Evolutionary conservation across 2,329 filamentous ascomycete species (phyloP).

Genomic region (Epichloe elymi): DNA sequence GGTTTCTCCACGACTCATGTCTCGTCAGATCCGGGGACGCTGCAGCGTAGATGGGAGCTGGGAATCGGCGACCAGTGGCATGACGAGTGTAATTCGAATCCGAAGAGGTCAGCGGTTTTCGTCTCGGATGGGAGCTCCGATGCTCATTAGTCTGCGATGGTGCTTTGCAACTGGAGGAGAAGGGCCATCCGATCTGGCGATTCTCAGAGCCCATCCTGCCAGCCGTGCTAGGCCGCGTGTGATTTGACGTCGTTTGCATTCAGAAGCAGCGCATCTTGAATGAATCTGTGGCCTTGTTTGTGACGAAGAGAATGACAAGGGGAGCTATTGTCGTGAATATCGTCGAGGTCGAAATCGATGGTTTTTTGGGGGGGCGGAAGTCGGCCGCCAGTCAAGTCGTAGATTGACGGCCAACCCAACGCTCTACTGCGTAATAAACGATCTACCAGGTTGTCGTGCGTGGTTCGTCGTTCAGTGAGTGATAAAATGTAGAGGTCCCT

Average conservation of each 20-base stretch:
- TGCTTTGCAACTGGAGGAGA: neutral
- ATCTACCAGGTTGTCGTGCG: too few relatives aligned
- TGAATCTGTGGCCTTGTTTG: neutral
- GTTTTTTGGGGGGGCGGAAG: too few relatives aligned
- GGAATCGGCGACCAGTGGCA: neutral
- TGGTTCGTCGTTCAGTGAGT: neutral
- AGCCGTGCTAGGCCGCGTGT: conserved; percentile 7
- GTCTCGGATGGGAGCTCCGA: neutral
- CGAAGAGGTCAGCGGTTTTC: neutral
- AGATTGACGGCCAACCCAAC: too few relatives aligned
- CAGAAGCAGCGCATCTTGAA: conserved; percentile 13
- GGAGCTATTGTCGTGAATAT: neutral
- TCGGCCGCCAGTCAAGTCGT: too few relatives aligned
- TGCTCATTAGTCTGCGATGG: neutral
- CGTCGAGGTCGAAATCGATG: neutral
- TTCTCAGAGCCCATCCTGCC: conserved; percentile 3
- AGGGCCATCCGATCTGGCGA: neutral
- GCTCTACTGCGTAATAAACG: too few relatives aligned
- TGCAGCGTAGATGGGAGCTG: neutral
- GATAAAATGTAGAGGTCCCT: neutral
- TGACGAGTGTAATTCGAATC: neutral
- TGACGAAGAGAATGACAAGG: too few relatives aligned
- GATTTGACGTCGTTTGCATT: conserved; percentile 7
- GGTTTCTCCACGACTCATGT: neutral
- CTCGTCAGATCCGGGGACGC: too few relatives aligned